A percentile compares a stretch with the other conserved stretches of the same genome.
Evolutionary conservation across 306 rosid species (phyloP).

Genomic region (Gynostemma pentaphyllum): DNA sequence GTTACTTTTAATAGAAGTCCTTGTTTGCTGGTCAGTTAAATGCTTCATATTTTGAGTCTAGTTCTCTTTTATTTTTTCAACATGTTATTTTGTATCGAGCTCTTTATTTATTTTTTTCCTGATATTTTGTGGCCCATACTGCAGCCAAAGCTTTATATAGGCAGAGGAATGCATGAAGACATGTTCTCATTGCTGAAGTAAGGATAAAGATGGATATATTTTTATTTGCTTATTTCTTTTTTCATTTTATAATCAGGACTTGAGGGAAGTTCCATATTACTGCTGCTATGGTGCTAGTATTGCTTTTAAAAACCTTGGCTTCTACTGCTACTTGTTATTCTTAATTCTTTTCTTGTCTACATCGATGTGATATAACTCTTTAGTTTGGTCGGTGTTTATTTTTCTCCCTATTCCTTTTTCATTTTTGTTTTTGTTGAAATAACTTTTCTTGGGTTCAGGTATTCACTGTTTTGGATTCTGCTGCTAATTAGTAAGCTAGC

Average conservation of each 20-base stretch:
- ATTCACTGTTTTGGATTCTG: constrained; percentile 87
- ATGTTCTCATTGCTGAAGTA: constrained; percentile 71
- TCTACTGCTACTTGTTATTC: not conserved
- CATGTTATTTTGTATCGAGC: not conserved
- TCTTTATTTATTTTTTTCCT: constrained; percentile 13
- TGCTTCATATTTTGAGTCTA: not conserved
- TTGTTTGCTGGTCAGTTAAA: constrained; percentile 1
- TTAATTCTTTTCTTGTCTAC: not conserved
- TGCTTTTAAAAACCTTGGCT: not conserved
- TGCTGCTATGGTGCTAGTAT: not conserved
- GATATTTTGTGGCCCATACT: constrained; percentile 19
- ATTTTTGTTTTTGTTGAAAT: not conserved
- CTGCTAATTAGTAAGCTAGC: constrained; percentile 87
- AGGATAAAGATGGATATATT: constrained; percentile 16
- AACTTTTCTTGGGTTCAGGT: constrained; percentile 43
- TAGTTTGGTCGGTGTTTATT: not conserved
- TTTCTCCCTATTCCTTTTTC: not conserved
- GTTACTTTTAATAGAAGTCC: constrained; percentile 4
- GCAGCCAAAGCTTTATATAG: constrained; percentile 91
- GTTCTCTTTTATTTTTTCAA: not conserved
- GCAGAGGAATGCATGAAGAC: constrained; percentile 91
- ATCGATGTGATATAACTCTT: not conserved
- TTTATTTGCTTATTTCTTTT: not conserved
- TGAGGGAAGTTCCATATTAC: not conserved
- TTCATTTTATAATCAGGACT: not conserved